Evolutionary conservation across 306 rosid species (phyloP), one percentile per base, ranked within the genome.

Genomic region (Canavalia ensiformis): DNA sequence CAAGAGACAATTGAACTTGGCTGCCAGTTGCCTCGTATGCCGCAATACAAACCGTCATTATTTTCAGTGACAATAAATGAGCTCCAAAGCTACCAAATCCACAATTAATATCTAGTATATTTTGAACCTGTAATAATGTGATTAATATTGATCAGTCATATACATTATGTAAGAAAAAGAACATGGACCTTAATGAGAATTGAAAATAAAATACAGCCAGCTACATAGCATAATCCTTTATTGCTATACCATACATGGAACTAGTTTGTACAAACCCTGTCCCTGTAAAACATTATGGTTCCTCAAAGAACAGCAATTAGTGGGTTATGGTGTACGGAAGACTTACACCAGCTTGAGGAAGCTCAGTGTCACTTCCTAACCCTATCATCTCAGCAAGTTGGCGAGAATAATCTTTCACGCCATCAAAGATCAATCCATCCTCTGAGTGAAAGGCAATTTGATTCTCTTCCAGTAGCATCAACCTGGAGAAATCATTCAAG

Each of bases 71-170:
- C 77, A 85, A 85, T 51, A 96, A 82, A 90, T 90, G 98, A 85
- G 99, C 99, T 78, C 99, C 99, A 85, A 96, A 93, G 86, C 99
- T 90, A 73, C 99, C 99, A 83, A 96, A 96, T 80, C 99, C 99
- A 82, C 99, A 96, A 82, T 94, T 92, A 67, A 96, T 86, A 84
- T 96, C 99, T 67, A 96, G 90, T 70, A 92, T 88, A 33, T 86
- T 85, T 51, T 83, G 98, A 76, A 96, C 90, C 99, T 96, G 90
- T 83, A 60, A 60, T 37, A 59, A 76, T 25, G 54, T 45, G 79
- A 85, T 83, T 78, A 82, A 86, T 45, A 82, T 30, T 78, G 8
- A 65, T 72, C 78, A 77, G 68, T 79, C 65, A 76, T 37, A 49
- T 28, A 64, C 68, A 42, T 47, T 46, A 59, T 59, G 30, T 30